Evolutionary conservation across 2,329 filamentous ascomycete genomes (phyloP), one percentile per base, ranked within the genome.

Genomic region (Aspergillus tubingensis): DNA sequence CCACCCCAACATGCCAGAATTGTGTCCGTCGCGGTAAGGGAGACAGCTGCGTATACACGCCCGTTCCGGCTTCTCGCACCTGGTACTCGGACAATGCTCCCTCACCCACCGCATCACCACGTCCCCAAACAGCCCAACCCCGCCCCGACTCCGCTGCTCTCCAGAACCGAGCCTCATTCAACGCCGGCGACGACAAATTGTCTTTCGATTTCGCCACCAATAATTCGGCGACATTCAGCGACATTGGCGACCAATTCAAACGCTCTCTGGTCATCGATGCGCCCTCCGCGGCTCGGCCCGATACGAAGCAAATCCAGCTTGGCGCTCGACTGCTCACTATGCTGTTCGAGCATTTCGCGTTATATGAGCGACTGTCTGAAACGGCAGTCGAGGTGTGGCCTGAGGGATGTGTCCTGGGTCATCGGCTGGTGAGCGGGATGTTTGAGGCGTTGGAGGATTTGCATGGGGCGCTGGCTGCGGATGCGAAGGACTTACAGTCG

Each of bases 391-490:
- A 63, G 10, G 49, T 64, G 13, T 70, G 62, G 61, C 38, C 59
- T 44, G 62, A 65, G 41, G 68, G 67, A 5, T 69, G 66, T 44
- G 53, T 65, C n/a, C 51, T 70, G 21, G 67, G 67, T 11, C 59
- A 61, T 48, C 61, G 60, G 17, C 21, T 71, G 3, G 59, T 66
- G 3, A 54, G 61, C 15, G 62, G 66, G 53, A 50, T 71, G 8
- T 61, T 71, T 7, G 61, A 55, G 3, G 21, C 60, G 0, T 54
- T 64, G 2, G 62, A 70, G 19, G 64, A 68, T 8, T 63, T 65
- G 58, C 64, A 67, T 50, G 50, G 54, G 8, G 47, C 47, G 11
- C 25, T 55, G 27, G 60, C 62, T 10, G 17, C 25, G 1, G 62
- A 64, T 38, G 39, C 30, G 7, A 58, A 56, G n/a, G 36, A 27